Conservation (phyloP, 202 grass and related monocot genomes). For the Panicum virgatum region DNA sequence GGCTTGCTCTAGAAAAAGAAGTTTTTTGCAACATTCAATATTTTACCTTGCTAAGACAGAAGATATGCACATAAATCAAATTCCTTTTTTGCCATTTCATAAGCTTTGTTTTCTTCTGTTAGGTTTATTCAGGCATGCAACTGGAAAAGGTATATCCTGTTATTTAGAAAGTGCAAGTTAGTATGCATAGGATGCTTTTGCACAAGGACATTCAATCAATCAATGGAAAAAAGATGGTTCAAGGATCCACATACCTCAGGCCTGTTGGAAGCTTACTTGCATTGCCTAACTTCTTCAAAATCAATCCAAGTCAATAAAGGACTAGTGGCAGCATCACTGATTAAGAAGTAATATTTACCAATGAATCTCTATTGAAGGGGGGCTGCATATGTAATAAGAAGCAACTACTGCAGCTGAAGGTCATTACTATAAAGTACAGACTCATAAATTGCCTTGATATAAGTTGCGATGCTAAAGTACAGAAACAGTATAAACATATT, state of each 20-base stretch:
- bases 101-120: neutral
- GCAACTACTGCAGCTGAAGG: neutral
- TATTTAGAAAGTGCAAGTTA: slow-evolving; percentile 20
- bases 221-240: neutral
- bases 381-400: neutral
- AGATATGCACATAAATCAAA: slow-evolving; percentile 8
- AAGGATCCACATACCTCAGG: slow-evolving; percentile 10
- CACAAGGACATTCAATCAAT: slow-evolving; percentile 10
- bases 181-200: slow-evolving; percentile 23
- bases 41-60: neutral
- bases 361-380: neutral
- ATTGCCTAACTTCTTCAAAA: slow-evolving; percentile 11
- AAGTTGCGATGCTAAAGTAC: neutral
- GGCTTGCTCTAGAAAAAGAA: neutral
- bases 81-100: slow-evolving; percentile 14
- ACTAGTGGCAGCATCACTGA: neutral
- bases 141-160: neutral
- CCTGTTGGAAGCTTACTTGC: slow-evolving; percentile 16
- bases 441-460: neutral
- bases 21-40: neutral
- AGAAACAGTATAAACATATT: neutral
- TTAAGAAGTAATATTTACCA: neutral
- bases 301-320: slow-evolving; percentile 8
- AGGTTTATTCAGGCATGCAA: neutral
- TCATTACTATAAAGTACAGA: neutral